Evolutionary conservation across 176 grass and related monocot species (phyloP), one percentile per base, ranked within the genome.

Genomic region (Eremochloa ophiuroides): DNA sequence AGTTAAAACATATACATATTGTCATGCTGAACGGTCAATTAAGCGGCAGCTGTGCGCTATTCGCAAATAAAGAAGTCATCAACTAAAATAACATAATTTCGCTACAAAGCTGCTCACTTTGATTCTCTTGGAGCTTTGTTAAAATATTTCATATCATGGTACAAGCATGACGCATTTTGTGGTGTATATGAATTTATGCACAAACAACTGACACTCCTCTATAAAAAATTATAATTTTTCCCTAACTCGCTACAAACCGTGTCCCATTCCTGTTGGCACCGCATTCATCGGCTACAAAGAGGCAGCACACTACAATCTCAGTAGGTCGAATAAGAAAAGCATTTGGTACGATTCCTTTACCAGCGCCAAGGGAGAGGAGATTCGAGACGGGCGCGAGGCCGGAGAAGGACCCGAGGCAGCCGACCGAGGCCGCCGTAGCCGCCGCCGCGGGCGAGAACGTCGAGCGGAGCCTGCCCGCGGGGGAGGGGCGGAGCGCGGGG

Each of bases 361-460:
- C 93, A 3, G 39, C 42, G 10, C 78, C 66, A 7, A 88, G 10
- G 25, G 85, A 90, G 44, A 90, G 71, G 2, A 88, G 66, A 59
- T 71, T 71, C 34, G 71, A 73, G 2, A 85, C 38, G 69, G 89
- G 83, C 8, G 84, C 83, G 17, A 93, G 75, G n/a, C 93, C 85
- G 65, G 86, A 86, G 85, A 93, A 97, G 26, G 85, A 84, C 20
- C 80, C 58, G 64, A 88, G 53, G 51, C 77, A 78, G 28, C 87
- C 58, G 28, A 71, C 56, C 7, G 73, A 75, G n/a, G 56, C 80
- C 14, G 73, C 63, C 79, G 60, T 72, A 67, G 40, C 78, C 50
- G 41, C 62, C 71, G 58, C 76, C 50, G 81, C 69, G 47, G 78
- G 16, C 3, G 85, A 20, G 39, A 83, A 79, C 38, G 82, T 80